Percentiles rank a stretch among this genome's conserved stretches.
phyloP scores from a whole-genome alignment of 2,329 filamentous ascomycete species.

The Verticillium albo-atrum region DNA sequence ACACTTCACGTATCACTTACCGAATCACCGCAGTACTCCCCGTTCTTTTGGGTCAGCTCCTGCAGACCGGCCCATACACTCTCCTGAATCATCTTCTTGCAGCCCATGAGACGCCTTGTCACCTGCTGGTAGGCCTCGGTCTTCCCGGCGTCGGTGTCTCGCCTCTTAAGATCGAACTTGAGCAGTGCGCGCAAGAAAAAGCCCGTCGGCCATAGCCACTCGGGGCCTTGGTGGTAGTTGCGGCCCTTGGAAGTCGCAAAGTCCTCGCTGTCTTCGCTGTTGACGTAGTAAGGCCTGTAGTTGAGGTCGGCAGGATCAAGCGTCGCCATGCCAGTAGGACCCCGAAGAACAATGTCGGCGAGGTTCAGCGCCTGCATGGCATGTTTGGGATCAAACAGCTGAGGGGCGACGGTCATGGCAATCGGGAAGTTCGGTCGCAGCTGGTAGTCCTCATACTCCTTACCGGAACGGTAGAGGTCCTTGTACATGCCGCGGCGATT shows the following conservation, averaged over 20 bases:
- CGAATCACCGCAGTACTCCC: constrained; percentile 80
- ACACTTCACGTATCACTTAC: constrained; percentile 46
- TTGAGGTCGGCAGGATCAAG: constrained; percentile 89
- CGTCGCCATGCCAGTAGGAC: constrained; percentile 92
- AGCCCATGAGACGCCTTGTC: constrained; percentile 73
- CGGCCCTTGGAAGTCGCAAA: constrained; percentile 90
- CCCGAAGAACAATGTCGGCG: constrained; percentile 74
- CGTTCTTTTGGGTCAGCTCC: constrained; percentile 88
- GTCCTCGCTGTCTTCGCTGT: constrained; percentile 86
- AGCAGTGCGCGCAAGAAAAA: constrained; percentile 91
- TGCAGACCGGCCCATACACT: constrained; percentile 87
- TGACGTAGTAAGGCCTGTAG: constrained; percentile 92
- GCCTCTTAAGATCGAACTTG: constrained; percentile 78
- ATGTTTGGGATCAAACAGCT: constrained; percentile 74
- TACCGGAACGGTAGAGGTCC: constrained; percentile 88
- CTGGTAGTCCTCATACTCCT: constrained; percentile 97
- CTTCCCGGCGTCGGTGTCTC: constrained; percentile 58
- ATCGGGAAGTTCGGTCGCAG: constrained; percentile 91
- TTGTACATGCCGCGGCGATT: constrained; percentile 98
- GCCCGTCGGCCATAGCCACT: constrained; percentile 97
- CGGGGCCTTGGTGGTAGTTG: constrained; percentile 97
- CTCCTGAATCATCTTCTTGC: constrained; percentile 76
- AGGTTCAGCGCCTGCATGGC: constrained; percentile 76
- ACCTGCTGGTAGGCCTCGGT: constrained; percentile 94
- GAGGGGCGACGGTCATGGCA: constrained; percentile 89